A percentile compares a stretch with the other conserved stretches of the same genome.
Evolutionary conservation across 139 green algal species (phyloP).

Genomic region (Coelastrella sp.): DNA sequence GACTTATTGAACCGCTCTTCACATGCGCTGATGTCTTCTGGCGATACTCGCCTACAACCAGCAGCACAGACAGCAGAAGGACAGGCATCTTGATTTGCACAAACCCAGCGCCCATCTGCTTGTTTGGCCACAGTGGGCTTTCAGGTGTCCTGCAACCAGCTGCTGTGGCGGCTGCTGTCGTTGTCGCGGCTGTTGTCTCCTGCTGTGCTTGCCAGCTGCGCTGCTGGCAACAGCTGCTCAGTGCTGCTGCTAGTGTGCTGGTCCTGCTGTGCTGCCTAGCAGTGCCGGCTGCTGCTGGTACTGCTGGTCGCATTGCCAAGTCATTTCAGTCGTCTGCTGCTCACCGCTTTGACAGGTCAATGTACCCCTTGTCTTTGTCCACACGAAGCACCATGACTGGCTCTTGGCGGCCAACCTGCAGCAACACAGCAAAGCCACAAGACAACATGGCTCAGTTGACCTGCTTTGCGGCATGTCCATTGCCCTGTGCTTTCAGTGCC

Average conservation of each 20-base stretch:
- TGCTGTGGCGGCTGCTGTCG: slow-evolving; percentile 1
- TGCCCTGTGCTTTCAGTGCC: not conserved
- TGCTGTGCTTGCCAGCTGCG: not conserved
- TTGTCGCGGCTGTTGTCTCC: too few species aligned
- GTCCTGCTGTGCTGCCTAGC: too few species aligned
- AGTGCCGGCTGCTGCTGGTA: not conserved
- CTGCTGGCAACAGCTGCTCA: not conserved
- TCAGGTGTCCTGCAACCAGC: too few species aligned
- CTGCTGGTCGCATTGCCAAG: not conserved
- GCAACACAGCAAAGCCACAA: not conserved
- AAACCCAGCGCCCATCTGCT: not conserved
- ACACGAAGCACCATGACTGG: slow-evolving; percentile 99
- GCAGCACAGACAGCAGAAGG: not conserved
- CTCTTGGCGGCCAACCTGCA: slow-evolving; percentile 94
- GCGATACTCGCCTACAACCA: slow-evolving; percentile 82
- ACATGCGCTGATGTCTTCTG: slow-evolving; percentile 92
- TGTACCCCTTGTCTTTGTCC: slow-evolving; percentile 99
- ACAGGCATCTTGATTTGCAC: not conserved
- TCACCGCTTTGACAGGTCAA: slow-evolving; percentile 97
- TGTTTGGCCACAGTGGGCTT: too few species aligned
- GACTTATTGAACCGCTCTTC: slow-evolving; percentile 97
- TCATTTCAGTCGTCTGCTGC: not conserved
- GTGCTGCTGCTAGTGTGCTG: too few species aligned
- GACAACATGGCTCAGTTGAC: too few species aligned
- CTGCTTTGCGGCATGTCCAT: too few species aligned